A percentile compares a stretch with the other conserved stretches of the same genome.
Evolutionary conservation across 306 rosid species (phyloP).

Genomic region (Trifolium repens): DNA sequence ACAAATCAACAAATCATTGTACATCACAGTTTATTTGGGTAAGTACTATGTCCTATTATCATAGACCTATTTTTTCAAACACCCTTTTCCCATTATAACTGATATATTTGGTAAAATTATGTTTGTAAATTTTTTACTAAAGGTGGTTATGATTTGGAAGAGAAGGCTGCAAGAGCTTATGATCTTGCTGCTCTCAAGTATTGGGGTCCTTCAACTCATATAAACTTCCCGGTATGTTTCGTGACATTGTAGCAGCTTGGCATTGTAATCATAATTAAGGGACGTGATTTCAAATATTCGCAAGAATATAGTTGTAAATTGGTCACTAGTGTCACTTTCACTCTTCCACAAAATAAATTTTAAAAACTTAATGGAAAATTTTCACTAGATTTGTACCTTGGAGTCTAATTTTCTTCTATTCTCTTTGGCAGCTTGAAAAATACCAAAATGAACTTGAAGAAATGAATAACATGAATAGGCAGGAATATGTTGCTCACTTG

Average conservation of each 20-base stretch:
- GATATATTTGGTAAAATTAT: slow-evolving; percentile 4
- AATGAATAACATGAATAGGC: slow-evolving; percentile 90
- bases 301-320: neutral
- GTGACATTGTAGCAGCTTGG: neutral
- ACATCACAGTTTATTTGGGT: slow-evolving; percentile 81
- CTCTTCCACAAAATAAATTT: too few species aligned
- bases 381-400: neutral
- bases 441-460: slow-evolving; percentile 73
- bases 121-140: slow-evolving; percentile 28
- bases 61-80: slow-evolving; percentile 8
- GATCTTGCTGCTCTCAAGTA: slow-evolving; percentile 95
- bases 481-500: slow-evolving; percentile 90
- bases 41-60: slow-evolving; percentile 37
- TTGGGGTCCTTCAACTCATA: slow-evolving; percentile 92
- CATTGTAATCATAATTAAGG: neutral
- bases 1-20: slow-evolving; percentile 47
- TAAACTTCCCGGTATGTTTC: slow-evolving; percentile 70
- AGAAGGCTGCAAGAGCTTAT: slow-evolving; percentile 93
- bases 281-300: neutral
- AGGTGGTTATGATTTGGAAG: slow-evolving; percentile 99
- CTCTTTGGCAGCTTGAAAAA: slow-evolving; percentile 60
- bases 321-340: neutral
- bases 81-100: neutral
- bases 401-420: slow-evolving; percentile 17
- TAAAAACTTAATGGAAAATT: neutral